A percentile compares a stretch with the other conserved stretches of the same genome.
These are phyloP conservation scores for Cryptosporidium ubiquitum DNA, from an alignment of 169 alveolate species.

Conservation along the genomic window DNA sequence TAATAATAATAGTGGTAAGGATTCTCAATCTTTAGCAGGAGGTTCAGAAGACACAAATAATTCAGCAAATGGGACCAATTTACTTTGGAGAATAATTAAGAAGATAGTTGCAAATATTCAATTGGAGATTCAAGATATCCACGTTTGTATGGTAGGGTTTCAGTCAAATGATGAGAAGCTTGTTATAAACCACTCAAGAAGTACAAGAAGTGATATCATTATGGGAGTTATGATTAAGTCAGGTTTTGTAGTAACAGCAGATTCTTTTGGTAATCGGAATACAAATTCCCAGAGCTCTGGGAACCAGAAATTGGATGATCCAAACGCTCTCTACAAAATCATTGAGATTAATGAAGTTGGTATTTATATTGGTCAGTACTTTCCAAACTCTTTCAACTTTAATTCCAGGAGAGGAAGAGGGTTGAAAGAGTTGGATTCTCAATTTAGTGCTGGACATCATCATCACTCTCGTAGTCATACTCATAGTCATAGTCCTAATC, in stretches of 20 bases:
- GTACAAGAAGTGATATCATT: conserved; percentile 56
- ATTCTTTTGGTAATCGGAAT: conserved; percentile 41
- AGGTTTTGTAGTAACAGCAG: conserved; percentile 44
- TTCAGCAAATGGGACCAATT: conserved; percentile 45
- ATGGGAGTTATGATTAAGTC: conserved; percentile 68
- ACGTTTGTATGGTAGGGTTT: conserved; percentile 65
- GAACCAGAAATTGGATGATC: conserved; percentile 17
- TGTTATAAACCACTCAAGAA: background rate
- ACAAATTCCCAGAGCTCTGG: background rate
- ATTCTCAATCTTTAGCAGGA: background rate
- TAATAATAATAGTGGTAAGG: background rate
- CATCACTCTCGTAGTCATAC: background rate
- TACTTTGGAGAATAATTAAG: conserved; percentile 64
- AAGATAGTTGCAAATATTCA: conserved; percentile 70
- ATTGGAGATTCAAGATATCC: conserved; percentile 63
- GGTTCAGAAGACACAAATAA: background rate
- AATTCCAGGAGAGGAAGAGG: background rate
- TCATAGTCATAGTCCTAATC: background rate
- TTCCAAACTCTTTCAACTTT: conserved; percentile 31
- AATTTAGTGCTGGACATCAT: background rate
- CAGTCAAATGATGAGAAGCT: conserved; percentile 35
- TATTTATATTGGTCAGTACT: conserved; percentile 64
- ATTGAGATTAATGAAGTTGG: conserved; percentile 63
- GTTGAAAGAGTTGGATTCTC: background rate
- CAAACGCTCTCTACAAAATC: conserved; percentile 43